Percentiles rank a stretch among this genome's conserved stretches.
These are phyloP conservation scores for Sarocladiaceae sp. DNA, from an alignment of 2,329 filamentous ascomycete genomes.

Conservation along the genomic window DNA sequence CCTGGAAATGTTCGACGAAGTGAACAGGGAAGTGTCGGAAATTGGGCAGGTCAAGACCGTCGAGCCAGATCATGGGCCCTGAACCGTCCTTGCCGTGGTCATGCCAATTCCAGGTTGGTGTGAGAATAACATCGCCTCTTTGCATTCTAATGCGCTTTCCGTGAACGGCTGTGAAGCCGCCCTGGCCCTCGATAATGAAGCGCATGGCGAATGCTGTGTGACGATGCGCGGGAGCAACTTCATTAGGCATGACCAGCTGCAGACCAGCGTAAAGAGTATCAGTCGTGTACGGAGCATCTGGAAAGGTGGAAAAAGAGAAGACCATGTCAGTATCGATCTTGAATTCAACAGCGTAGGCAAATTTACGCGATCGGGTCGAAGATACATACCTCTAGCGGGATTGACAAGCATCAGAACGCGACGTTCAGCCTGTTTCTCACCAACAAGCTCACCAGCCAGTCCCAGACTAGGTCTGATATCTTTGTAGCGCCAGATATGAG, in stretches of 20 bases:
- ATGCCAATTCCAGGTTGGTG: constrained; percentile 52
- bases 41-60: constrained; percentile 47
- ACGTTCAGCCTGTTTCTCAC: constrained; percentile 30
- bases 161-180: constrained; percentile 52
- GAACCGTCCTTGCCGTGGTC: constrained; percentile 45
- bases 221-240: constrained; percentile 47
- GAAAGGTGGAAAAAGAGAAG: no score
- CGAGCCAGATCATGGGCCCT: constrained; percentile 51
- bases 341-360: no score
- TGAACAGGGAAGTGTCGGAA: constrained; percentile 47
- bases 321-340: no score
- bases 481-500: constrained; percentile 7
- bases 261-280: constrained; percentile 52
- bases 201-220: constrained; percentile 51
- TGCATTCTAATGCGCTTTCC: constrained; percentile 43
- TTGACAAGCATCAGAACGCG: constrained; percentile 34
- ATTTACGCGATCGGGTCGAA: no score
- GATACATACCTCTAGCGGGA: constrained; percentile 18
- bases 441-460: constrained; percentile 22
- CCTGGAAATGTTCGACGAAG: constrained; percentile 45
- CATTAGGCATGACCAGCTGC: constrained; percentile 49
- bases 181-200: constrained; percentile 51
- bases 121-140: constrained; percentile 49
- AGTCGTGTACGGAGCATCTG: constrained; percentile 47
- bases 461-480: constrained; percentile 27